Conservation (phyloP, 768 basidiomycete genomes). For the Lactifluus subvellereus region DNA sequence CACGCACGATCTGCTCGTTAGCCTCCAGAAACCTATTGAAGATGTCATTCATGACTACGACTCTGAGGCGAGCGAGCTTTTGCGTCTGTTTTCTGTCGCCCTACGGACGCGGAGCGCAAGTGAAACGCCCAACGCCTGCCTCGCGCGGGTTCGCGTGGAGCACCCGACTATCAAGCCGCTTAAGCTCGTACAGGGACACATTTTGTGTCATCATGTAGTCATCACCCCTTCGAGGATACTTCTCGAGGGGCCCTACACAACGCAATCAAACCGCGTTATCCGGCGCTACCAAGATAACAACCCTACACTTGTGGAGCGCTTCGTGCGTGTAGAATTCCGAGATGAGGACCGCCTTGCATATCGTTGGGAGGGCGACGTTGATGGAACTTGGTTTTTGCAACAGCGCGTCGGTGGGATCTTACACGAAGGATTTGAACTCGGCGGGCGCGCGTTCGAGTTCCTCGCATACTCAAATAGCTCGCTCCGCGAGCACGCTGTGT, state of each 20-base stretch:
- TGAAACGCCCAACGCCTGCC: not conserved
- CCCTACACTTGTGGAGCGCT: not conserved
- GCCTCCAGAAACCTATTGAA: not conserved
- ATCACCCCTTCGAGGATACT: not conserved
- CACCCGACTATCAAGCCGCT: not conserved
- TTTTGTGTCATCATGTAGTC: not conserved
- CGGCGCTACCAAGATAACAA: not conserved
- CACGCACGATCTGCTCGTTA: constrained; percentile 30
- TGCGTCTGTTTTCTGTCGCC: not conserved
- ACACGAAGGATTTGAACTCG: not conserved
- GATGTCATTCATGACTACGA: not conserved
- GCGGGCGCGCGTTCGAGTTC: not conserved
- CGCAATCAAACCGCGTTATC: not conserved
- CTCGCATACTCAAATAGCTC: not conserved
- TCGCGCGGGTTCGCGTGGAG: not conserved
- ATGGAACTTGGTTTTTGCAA: not conserved
- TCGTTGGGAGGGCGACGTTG: not conserved
- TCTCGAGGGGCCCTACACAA: not conserved
- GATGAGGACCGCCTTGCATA: not conserved
- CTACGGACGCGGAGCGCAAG: not conserved
- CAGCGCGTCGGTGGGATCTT: not conserved
- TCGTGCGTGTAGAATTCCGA: not conserved
- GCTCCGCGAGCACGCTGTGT: not conserved
- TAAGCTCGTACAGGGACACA: not conserved
- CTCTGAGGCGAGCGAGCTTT: not conserved